Percentiles rank a stretch among this genome's conserved stretches.
Conservation (phyloP, 2,329 filamentous ascomycete genomes). For the Onygenales sp. region DNA sequence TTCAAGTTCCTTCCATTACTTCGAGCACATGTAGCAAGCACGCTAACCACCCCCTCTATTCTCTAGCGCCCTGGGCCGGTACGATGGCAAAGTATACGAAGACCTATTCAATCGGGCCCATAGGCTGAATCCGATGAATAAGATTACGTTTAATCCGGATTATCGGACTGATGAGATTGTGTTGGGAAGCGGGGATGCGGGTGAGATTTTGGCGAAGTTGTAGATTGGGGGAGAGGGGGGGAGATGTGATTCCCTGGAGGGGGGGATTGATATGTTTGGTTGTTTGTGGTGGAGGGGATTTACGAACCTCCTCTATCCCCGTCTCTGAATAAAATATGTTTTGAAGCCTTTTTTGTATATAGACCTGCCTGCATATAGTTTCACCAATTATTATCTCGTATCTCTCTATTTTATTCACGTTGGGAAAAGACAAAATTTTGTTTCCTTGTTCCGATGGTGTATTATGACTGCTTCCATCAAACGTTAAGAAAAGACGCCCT, state of each 20-base stretch:
- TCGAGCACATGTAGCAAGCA: not conserved
- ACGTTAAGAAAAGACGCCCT: too few relatives aligned
- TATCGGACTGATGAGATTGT: slow-evolving; percentile 42
- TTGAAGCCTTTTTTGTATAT: too few relatives aligned
- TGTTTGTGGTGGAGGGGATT: too few relatives aligned
- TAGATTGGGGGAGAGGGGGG: slow-evolving; percentile 9
- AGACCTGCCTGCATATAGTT: too few relatives aligned
- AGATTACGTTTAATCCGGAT: slow-evolving; percentile 41
- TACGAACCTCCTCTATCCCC: too few relatives aligned
- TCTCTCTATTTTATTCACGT: too few relatives aligned
- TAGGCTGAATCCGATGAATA: slow-evolving; percentile 42
- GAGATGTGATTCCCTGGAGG: slow-evolving; percentile 8
- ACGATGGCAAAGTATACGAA: slow-evolving; percentile 46
- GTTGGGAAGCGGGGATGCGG: slow-evolving; percentile 34
- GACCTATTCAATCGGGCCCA: slow-evolving; percentile 44
- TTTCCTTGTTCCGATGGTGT: too few relatives aligned
- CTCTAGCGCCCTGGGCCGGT: slow-evolving; percentile 39
- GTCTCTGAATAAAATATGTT: too few relatives aligned
- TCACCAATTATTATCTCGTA: too few relatives aligned
- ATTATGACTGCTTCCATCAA: too few relatives aligned
- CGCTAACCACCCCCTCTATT: not conserved
- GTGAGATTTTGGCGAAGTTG: slow-evolving; percentile 11
- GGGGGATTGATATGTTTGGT: not conserved
- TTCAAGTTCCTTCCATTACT: too few relatives aligned
- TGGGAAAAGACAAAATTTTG: too few relatives aligned